Conservation (phyloP, 1,284 basidiomycete genomes). For the Puccinia hordei region DNA sequence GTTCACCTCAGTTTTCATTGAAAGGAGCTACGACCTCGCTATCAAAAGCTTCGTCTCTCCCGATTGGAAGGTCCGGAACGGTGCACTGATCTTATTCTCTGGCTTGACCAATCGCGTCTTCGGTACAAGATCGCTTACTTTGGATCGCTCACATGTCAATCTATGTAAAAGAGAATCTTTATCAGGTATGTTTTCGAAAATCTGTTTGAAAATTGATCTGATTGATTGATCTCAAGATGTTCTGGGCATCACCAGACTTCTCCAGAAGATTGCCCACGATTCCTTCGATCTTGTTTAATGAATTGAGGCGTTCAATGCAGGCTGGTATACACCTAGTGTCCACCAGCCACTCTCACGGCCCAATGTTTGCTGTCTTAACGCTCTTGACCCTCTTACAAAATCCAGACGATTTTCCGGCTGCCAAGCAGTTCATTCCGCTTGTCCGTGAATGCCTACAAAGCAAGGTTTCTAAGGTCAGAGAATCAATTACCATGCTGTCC, state of each 20-base stretch:
- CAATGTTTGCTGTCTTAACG: constrained; percentile 40
- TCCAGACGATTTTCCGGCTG: constrained; percentile 12
- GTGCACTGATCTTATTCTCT: constrained; percentile 47
- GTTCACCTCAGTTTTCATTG: constrained; percentile 36
- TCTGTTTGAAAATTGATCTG: not conserved
- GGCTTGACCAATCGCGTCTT: constrained; percentile 46
- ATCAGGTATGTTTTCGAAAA: constrained; percentile 29
- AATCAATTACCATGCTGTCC: not conserved
- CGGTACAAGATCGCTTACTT: constrained; percentile 11
- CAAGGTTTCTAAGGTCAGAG: constrained; percentile 43
- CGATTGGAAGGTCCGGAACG: constrained; percentile 49
- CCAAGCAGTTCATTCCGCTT: constrained; percentile 29
- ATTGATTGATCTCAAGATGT: not conserved
- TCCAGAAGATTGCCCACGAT: constrained; percentile 33
- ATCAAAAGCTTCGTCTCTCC: constrained; percentile 43
- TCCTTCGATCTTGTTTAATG: constrained; percentile 38
- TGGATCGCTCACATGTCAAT: constrained; percentile 27
- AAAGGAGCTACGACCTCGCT: constrained; percentile 41
- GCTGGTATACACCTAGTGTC: constrained; percentile 13
- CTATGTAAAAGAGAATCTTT: constrained; percentile 42
- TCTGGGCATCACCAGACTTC: constrained; percentile 15
- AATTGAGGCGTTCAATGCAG: constrained; percentile 33
- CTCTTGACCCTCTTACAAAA: constrained; percentile 42
- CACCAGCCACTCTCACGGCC: constrained; percentile 28
- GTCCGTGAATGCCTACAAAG: constrained; percentile 28